Percentiles rank a stretch among this genome's conserved stretches.
Evolutionary conservation across 495 filamentous ascomycete species (phyloP).

Genomic region (Thermothielavioides terrestris): DNA sequence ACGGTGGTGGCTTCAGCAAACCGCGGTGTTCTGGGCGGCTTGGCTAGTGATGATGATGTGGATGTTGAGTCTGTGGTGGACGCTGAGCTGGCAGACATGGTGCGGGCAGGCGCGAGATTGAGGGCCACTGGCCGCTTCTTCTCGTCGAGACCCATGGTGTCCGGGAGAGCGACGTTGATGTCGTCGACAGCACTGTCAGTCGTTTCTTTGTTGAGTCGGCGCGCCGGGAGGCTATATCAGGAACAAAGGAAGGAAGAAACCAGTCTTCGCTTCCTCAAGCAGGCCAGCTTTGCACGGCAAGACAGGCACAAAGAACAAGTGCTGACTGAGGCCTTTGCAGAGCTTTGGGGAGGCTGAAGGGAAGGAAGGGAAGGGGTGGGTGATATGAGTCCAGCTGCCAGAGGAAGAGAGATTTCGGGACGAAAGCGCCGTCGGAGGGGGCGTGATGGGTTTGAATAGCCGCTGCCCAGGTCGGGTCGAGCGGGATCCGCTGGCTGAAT

Average conservation of each 20-base stretch:
- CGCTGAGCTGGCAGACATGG: slow-evolving; percentile 43
- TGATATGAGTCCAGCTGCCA: slow-evolving; percentile 50
- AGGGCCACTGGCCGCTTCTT: slow-evolving; percentile 45
- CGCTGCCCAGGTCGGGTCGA: slow-evolving; percentile 26
- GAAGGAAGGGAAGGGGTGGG: slow-evolving; percentile 26
- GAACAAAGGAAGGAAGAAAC: slow-evolving; percentile 28
- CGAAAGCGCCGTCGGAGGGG: slow-evolving; percentile 30
- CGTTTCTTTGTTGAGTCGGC: slow-evolving; percentile 15
- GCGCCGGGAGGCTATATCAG: slow-evolving; percentile 6
- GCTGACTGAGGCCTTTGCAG: slow-evolving; percentile 11
- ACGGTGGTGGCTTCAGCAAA: slow-evolving; percentile 88
- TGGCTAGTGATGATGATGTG: slow-evolving; percentile 51
- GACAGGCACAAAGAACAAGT: slow-evolving; percentile 15
- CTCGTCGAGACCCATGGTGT: slow-evolving; percentile 30
- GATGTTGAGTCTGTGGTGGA: slow-evolving; percentile 48
- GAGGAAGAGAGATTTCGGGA: slow-evolving; percentile 24
- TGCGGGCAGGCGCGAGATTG: slow-evolving; percentile 38
- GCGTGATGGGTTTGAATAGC: slow-evolving; percentile 45
- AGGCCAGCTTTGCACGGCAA: slow-evolving; percentile 1
- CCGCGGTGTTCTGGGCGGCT: slow-evolving; percentile 70
- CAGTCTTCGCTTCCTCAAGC: slow-evolving; percentile 23
- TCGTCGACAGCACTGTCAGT: slow-evolving; percentile 14
- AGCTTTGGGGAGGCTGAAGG: slow-evolving; percentile 16
- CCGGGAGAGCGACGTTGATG: slow-evolving; percentile 15
- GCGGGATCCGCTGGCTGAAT: slow-evolving; percentile 32